Evolutionary conservation across 352 stramenopile species (phyloP), one percentile per base, ranked within the genome.

Genomic region (Phytophthora cactorum): DNA sequence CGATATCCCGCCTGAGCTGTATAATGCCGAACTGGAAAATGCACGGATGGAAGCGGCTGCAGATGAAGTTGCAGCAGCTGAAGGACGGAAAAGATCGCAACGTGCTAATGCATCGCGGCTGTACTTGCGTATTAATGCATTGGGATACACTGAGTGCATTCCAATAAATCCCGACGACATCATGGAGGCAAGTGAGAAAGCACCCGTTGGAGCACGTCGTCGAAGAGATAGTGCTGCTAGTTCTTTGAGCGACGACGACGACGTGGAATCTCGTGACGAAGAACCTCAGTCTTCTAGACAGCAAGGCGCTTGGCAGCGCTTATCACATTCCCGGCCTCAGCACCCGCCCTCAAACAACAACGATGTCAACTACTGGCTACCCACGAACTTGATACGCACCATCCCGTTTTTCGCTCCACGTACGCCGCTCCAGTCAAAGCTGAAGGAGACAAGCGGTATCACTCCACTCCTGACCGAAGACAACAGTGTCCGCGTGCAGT

Each of bases 81-180:
- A 79, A 67, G 72, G 62, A 61, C 72, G 62, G 36, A 71, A 58
- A 66, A 63, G 56, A 58, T 50, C 10, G 17, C 52, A 72, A 3
- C 58, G 58, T 32, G n/a, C 36, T 11, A 62, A 45, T 15, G 44
- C 55, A 9, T 93, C 84, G 4, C 68, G 74, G 8, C 39, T 95
- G 17, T 95, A 92, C 52, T 67, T 95, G 47, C 82, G 87, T 11
- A 89, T 95, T 52, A 82, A 80, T 17, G 85, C 78, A 0, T 67
- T 95, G 2, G 87, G 85, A 2, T 93, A 87, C 36, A 92, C 84
- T 0, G 85, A 93, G 46, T 95, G 86, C 50, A 87, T 95, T 12
- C 84, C 82, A 1, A 72, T 95, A 22, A 72, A 89, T 51, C 62
- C 81, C 0, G 62, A 78, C 2, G 74, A 90, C 10, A 92, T 93